Evolutionary conservation across 306 rosid genomes (phyloP).

Genomic region (Medicago lupulina): DNA sequence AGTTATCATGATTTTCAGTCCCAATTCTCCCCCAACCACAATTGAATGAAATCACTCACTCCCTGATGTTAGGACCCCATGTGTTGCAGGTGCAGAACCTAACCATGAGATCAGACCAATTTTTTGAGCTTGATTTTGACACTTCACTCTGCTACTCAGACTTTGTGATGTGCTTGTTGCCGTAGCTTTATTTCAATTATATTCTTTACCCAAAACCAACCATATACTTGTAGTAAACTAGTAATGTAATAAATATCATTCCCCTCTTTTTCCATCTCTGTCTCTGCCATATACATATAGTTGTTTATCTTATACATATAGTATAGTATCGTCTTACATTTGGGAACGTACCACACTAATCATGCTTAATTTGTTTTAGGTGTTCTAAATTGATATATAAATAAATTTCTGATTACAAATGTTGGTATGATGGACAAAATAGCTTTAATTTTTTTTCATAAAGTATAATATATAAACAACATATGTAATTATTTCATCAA

Average conservation of each 20-base stretch:
- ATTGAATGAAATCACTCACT: slow-evolving; percentile 15
- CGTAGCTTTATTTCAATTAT: slow-evolving; percentile 1
- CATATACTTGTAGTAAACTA: background rate
- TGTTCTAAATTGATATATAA: no score
- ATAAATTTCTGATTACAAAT: no score
- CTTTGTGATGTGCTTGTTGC: slow-evolving; percentile 39
- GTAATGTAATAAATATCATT: slow-evolving; percentile 21
- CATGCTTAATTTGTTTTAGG: background rate
- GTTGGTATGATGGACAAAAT: no score
- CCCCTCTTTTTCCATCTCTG: background rate
- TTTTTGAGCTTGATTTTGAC: slow-evolving; percentile 34
- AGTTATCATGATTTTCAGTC: slow-evolving; percentile 37
- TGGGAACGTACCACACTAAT: slow-evolving; percentile 36
- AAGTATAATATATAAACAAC: no score
- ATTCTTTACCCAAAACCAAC: slow-evolving; percentile 6
- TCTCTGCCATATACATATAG: background rate
- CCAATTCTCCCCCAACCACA: slow-evolving; percentile 46
- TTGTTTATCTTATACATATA: background rate
- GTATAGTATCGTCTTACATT: slow-evolving; percentile 28
- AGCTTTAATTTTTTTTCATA: no score
- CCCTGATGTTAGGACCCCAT: slow-evolving; percentile 49
- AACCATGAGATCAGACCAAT: slow-evolving; percentile 27
- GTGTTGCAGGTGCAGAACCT: slow-evolving; percentile 29
- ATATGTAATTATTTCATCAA: background rate
- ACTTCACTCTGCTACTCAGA: slow-evolving; percentile 16